Base-by-base conservation (phyloP, 257 asterid species). In the Linaria vulgaris region DNA sequence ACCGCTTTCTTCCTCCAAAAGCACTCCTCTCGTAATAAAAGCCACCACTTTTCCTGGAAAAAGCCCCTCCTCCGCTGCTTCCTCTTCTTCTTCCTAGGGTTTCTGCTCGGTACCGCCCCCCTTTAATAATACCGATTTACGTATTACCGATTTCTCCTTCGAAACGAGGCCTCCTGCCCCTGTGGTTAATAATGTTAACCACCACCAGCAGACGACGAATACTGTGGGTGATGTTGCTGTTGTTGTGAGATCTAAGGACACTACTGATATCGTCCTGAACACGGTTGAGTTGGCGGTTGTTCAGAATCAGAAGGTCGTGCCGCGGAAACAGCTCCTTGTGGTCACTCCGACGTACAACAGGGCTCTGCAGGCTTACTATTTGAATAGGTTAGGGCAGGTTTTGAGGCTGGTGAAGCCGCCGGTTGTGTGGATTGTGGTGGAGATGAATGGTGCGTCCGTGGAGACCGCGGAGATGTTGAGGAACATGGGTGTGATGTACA, bases 361-460 rank as follows among this genome's bases (percentile, higher is more conserved):
- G 77, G 89, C 88, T 19, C 66, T 76, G 45, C 96, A 84, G 77
- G 90, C 84, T 5, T 90, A 88, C 70, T 90, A 76, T 80, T 76
- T 94, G 83, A 82, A 82, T 75, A 85, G 95, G 78, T 74, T 94
- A 63, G 95, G 96, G 14, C 96, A 87, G 81, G 87, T 78, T 60
- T 69, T 94, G 79, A 87, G 87, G 72, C 76, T 90, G 68, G 94
- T 87, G 59, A 81, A 69, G 51, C 83, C 91, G 15, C 96, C 95
- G 1, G 67, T 87, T 39, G 53, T 90, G 88, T 94, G 99, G 99
- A 85, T 94, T 77, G 92, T 90, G 67, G 96, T 94, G 72, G 99
- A 94, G 83, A 81, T 84, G 88, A 80, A 78, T 67, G 74, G 64
- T 1, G 95, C 88, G 0, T 82, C 97, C 21, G n/a, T 63, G 74